Conservation (phyloP, 2,329 filamentous ascomycete species). For the Talaromyces atroroseus region DNA sequence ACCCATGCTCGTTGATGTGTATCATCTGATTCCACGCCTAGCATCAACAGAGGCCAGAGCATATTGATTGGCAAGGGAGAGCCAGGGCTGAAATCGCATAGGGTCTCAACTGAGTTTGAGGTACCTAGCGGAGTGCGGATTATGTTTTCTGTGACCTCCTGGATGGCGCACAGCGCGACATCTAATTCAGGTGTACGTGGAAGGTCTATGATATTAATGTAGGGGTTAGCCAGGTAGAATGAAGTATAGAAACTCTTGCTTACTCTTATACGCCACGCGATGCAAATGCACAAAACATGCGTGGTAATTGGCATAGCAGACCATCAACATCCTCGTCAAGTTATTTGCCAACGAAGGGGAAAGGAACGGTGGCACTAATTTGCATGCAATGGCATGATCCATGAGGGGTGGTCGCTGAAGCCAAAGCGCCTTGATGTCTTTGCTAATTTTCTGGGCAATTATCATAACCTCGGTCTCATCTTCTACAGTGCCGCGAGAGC, state of each 20-base stretch:
- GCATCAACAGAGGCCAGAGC: conserved; percentile 54
- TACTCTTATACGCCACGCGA: conserved; percentile 43
- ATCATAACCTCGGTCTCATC: conserved; percentile 57
- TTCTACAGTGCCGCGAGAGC: conserved; percentile 51
- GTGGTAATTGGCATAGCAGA: conserved; percentile 53
- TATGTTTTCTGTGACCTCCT: conserved; percentile 6
- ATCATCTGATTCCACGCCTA: conserved; percentile 52
- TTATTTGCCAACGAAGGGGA: conserved; percentile 46
- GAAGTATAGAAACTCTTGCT: conserved; percentile 16
- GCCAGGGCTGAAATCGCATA: conserved; percentile 18
- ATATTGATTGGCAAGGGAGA: conserved; percentile 49
- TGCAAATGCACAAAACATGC: conserved; percentile 54
- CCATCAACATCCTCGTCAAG: conserved; percentile 51
- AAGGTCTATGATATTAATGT: conserved; percentile 30
- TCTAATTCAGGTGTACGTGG: conserved; percentile 35
- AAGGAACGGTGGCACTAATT: conserved; percentile 45
- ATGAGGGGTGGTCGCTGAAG: conserved; percentile 50
- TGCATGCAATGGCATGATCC: conserved; percentile 52
- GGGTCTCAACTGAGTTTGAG: conserved; percentile 14
- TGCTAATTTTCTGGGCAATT: conserved; percentile 46
- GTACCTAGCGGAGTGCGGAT: not conserved
- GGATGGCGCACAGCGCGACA: conserved; percentile 5
- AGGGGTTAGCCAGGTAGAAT: not conserved
- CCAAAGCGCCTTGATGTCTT: conserved; percentile 48
- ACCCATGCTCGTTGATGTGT: conserved; percentile 48